Evolutionary conservation across 345 rosid species (phyloP).

Genomic region (Moricandia arvensis): DNA sequence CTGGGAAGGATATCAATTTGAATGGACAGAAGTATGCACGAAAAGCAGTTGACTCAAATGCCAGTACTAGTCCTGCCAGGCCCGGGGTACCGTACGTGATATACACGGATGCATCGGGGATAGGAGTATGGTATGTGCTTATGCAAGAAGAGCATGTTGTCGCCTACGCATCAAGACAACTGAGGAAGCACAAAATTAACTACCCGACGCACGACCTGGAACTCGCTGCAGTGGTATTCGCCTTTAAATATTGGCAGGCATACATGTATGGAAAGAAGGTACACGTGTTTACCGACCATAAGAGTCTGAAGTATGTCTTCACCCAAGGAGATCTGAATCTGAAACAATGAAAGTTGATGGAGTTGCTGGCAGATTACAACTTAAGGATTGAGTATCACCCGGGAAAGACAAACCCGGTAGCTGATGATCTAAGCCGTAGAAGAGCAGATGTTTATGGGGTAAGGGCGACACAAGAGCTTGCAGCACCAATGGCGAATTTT

Average conservation of each 20-base stretch:
- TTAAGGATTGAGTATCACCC: background rate
- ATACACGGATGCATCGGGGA: background rate
- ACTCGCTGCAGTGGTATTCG: background rate
- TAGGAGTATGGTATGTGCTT: background rate
- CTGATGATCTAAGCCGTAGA: background rate
- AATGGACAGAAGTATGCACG: background rate
- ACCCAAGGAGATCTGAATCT: background rate
- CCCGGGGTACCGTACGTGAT: background rate
- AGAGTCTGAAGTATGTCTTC: background rate
- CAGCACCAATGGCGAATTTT: too few relatives aligned
- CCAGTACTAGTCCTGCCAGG: background rate
- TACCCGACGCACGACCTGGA: background rate
- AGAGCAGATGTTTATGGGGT: background rate
- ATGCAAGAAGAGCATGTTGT: background rate
- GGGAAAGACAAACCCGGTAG: background rate
- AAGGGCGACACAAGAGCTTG: background rate
- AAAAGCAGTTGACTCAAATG: background rate
- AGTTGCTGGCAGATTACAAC: background rate
- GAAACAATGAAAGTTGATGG: background rate
- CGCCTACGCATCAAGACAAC: background rate
- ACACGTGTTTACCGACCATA: background rate
- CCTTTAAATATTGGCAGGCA: background rate
- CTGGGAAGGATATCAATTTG: background rate
- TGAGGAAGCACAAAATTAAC: background rate
- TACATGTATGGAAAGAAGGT: background rate